Base-by-base conservation (phyloP, 2,329 filamentous ascomycete species). In the Madurella fahalii region DNA sequence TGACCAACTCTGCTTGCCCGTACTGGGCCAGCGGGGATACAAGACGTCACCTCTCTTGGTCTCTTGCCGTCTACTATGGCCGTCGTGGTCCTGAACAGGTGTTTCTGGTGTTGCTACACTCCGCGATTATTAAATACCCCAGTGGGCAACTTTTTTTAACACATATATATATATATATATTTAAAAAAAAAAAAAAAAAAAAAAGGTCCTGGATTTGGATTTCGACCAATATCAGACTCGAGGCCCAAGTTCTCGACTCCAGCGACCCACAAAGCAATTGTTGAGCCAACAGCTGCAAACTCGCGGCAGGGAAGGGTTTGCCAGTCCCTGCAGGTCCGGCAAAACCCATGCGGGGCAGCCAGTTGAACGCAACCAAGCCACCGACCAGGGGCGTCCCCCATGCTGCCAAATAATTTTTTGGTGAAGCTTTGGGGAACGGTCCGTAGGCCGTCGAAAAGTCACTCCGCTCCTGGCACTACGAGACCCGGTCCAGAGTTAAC, bases 351-450 rank as follows among this genome's bases (percentile, higher is more conserved):
- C 37, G 43, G 41, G 32, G 50, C 34, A 43, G 25, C 25, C 34
- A 37, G 34, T 37, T 25, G 25, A 25, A 25, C 25, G 25, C 25
- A 25, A 25, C 42, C 45, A 47, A 32, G 34, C 34, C 18, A n/a
- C 40, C 25, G n/a, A 32, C n/a, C n/a, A 31, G 45, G 37, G 50
- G 34, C 30, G 30, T 2, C 34, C 7, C 45, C 41, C 42, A 43
- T 45, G 47, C 42, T 47, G 37, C 25, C 42, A 43, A 45, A 51
- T 37, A 50, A 40, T 57, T 57, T 57, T 52, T 51, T 57, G 54
- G 54, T 53, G 50, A 57, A 52, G 55, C 55, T 57, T 40, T 40
- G 17, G 37, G 45, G 25, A 7, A 25, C 25, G 25, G 25, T 25
- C 25, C 25, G 25, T 25, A 50, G 51, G 47, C 41, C 47, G 44